These are phyloP conservation scores for Myriangium duriaei DNA, from an alignment of 2,329 filamentous ascomycete species.

Conservation along the genomic window DNA sequence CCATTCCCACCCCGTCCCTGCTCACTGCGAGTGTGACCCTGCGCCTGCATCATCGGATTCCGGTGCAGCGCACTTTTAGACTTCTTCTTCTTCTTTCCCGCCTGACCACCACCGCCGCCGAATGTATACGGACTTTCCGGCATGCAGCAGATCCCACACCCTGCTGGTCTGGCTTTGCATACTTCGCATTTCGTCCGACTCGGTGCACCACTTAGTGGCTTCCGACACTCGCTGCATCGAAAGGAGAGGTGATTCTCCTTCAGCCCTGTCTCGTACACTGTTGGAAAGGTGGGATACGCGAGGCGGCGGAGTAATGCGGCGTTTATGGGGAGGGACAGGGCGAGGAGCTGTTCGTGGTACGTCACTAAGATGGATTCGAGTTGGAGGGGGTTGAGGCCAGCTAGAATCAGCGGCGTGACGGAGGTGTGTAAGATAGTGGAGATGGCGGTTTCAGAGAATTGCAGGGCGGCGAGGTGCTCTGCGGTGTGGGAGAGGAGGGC, in stretches of 20 bases:
- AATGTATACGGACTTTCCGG: constrained; percentile 29
- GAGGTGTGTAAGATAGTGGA: constrained; percentile 28
- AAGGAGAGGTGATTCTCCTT: constrained; percentile 43
- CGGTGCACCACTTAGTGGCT: constrained; percentile 33
- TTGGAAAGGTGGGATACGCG: constrained; percentile 42
- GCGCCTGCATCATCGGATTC: not conserved
- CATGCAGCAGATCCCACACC: constrained; percentile 34
- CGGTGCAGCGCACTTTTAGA: constrained; percentile 1
- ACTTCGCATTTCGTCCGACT: constrained; percentile 41
- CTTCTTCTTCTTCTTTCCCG: constrained; percentile 20
- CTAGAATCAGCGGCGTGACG: constrained; percentile 28
- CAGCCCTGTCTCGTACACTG: constrained; percentile 44
- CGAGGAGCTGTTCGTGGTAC: constrained; percentile 44
- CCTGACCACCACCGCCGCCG: no score
- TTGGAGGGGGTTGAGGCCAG: constrained; percentile 38
- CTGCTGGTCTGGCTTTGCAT: constrained; percentile 32
- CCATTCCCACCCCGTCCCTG: no score
- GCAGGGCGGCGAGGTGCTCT: constrained; percentile 27
- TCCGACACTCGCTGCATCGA: constrained; percentile 44
- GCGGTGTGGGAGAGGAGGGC: constrained; percentile 27
- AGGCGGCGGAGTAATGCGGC: constrained; percentile 45
- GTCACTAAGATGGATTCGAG: constrained; percentile 42
- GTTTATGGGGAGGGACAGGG: constrained; percentile 34
- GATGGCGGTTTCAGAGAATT: constrained; percentile 27
- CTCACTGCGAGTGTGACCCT: not conserved